These are phyloP conservation scores for Cystobasidiopsis lactophilus DNA, from an alignment of 768 basidiomycete genomes.

Conservation along the genomic window DNA sequence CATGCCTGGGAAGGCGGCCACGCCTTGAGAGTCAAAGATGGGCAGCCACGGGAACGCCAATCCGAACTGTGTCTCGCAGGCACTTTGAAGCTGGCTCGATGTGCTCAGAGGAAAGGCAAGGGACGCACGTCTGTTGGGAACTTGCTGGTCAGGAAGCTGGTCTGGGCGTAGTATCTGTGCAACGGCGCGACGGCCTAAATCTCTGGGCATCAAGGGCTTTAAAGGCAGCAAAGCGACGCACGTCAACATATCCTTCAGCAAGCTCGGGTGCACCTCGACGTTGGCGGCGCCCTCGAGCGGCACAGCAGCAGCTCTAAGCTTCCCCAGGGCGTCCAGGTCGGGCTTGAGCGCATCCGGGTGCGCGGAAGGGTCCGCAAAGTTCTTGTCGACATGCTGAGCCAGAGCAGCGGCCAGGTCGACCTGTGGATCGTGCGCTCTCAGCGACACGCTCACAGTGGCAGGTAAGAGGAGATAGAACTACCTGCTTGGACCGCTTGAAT, in stretches of 20 bases:
- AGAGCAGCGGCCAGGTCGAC: constrained; percentile 9
- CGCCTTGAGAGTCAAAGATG: constrained; percentile 7
- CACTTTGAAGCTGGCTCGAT: too few relatives aligned
- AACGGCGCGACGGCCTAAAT: not conserved
- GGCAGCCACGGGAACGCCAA: constrained; percentile 20
- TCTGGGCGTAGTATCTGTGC: constrained; percentile 70
- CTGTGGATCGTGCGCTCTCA: not conserved
- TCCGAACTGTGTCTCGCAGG: constrained; percentile 17
- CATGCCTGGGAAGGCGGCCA: constrained; percentile 52
- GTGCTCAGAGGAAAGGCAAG: not conserved
- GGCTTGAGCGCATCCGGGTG: constrained; percentile 9
- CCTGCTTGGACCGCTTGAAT: not conserved
- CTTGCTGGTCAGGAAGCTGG: constrained; percentile 60
- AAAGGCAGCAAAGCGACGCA: not conserved
- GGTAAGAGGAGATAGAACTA: not conserved
- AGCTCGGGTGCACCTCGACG: not conserved
- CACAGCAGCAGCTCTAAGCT: constrained; percentile 5
- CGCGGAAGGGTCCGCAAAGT: constrained; percentile 5
- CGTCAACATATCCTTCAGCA: constrained; percentile 3
- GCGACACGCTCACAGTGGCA: not conserved
- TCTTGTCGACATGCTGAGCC: not conserved
- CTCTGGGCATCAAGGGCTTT: not conserved
- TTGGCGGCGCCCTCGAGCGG: not conserved
- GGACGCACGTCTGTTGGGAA: constrained; percentile 49
- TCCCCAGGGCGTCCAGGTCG: constrained; percentile 3